These are phyloP conservation scores for Daldinia sp. DNA, from an alignment of 2,329 filamentous ascomycete genomes.

Conservation along the genomic window DNA sequence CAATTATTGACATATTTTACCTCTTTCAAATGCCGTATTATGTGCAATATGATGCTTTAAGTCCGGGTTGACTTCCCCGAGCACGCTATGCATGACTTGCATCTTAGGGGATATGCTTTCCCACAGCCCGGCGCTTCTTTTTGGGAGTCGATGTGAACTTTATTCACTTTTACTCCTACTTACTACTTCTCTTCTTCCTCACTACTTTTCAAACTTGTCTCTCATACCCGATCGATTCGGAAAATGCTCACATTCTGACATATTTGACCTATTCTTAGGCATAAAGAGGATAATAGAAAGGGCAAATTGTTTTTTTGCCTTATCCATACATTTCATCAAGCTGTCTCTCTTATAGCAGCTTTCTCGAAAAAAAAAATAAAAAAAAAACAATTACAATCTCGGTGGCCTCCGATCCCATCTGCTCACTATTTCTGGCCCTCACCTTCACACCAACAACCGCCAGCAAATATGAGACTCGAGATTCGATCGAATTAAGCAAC, in stretches of 20 bases:
- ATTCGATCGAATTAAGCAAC: slow-evolving; percentile 10
- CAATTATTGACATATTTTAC: slow-evolving; percentile 13
- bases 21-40: slow-evolving; percentile 3
- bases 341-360: neutral
- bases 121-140: slow-evolving; percentile 19
- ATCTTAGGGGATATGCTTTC: slow-evolving; percentile 31
- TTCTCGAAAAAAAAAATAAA: neutral
- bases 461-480: slow-evolving; percentile 22
- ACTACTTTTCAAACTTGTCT: neutral
- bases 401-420: slow-evolving; percentile 6
- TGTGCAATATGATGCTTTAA: slow-evolving; percentile 26
- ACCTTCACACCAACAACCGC: neutral
- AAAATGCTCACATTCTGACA: neutral
- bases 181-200: neutral
- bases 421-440: neutral
- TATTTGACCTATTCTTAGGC: neutral
- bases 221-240: neutral
- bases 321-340: neutral
- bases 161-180: slow-evolving; percentile 5
- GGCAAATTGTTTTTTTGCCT: neutral
- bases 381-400: neutral
- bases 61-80: slow-evolving; percentile 17
- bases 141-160: slow-evolving; percentile 20
- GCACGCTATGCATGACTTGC: slow-evolving; percentile 23
- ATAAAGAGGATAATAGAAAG: neutral